Evolutionary conservation across 208 protist genomes (phyloP).

Genomic region (Acanthamoeba castellanii): DNA sequence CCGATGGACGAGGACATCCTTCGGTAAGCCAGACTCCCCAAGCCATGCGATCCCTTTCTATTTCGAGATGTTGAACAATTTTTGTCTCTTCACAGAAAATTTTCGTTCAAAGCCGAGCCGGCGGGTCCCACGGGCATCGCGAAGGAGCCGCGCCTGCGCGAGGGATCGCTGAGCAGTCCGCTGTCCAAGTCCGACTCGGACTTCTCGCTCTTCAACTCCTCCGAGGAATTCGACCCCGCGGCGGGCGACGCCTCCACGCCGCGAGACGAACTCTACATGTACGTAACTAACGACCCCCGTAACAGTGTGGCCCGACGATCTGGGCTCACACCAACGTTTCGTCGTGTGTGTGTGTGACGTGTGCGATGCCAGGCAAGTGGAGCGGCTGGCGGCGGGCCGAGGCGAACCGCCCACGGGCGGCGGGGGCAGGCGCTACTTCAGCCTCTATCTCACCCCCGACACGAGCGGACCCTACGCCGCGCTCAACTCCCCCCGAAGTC

Average conservation of each 20-base stretch:
- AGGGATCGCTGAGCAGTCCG: slow-evolving; percentile 7
- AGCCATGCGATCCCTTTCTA: too few species aligned
- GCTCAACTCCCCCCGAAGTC: neutral
- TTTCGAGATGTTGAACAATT: neutral
- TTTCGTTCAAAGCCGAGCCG: slow-evolving; percentile 1
- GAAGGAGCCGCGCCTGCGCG: neutral
- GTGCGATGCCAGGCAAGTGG: neutral
- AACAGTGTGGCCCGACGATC: neutral
- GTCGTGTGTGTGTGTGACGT: too few species aligned
- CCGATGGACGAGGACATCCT: slow-evolving; percentile 63
- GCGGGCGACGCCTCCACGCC: neutral
- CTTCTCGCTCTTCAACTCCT: neutral
- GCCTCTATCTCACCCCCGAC: neutral
- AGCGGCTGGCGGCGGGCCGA: neutral
- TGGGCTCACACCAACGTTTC: too few species aligned
- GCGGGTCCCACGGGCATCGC: neutral
- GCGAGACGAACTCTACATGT: neutral
- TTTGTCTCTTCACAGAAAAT: neutral
- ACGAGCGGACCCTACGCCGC: neutral
- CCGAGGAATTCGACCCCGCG: neutral
- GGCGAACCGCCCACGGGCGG: neutral
- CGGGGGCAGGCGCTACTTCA: neutral
- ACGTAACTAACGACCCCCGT: neutral
- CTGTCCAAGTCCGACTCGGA: slow-evolving; percentile 26
- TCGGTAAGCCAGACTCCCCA: neutral